Conservation (phyloP, 2,329 filamentous ascomycete species). For the Cryphonectria naterciae region DNA sequence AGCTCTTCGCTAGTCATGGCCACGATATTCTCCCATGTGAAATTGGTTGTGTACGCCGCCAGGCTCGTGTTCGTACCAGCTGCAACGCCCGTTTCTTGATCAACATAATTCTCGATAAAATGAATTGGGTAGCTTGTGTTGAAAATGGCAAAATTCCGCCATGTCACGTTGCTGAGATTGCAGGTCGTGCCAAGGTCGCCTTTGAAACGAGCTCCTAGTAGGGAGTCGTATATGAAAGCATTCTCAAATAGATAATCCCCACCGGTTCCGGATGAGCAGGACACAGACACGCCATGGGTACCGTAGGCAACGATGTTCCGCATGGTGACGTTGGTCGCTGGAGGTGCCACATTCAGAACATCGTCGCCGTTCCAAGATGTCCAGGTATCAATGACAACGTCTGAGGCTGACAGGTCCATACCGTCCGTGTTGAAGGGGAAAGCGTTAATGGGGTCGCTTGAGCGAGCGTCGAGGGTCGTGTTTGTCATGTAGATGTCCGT, state of each 20-base stretch:
- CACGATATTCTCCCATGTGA: constrained; percentile 32
- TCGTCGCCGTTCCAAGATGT: constrained; percentile 33
- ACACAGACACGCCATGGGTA: constrained; percentile 32
- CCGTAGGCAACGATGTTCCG: constrained; percentile 32
- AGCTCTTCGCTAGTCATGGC: constrained; percentile 25
- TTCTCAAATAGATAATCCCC: constrained; percentile 33
- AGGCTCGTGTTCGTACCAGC: constrained; percentile 26
- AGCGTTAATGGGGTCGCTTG: constrained; percentile 22
- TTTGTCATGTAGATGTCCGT: constrained; percentile 32
- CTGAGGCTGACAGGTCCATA: constrained; percentile 31
- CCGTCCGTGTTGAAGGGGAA: constrained; percentile 35
- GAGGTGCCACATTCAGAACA: constrained; percentile 32
- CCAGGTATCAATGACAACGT: constrained; percentile 33
- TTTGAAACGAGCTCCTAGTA: constrained; percentile 33
- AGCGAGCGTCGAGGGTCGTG: constrained; percentile 31
- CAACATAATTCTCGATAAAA: constrained; percentile 34
- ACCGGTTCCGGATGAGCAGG: constrained; percentile 31
- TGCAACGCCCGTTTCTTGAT: constrained; percentile 30
- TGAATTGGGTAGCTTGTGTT: constrained; percentile 34
- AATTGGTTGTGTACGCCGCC: constrained; percentile 31
- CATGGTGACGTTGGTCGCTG: constrained; percentile 32
- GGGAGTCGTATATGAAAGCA: constrained; percentile 30
- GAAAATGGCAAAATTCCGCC: constrained; percentile 32
- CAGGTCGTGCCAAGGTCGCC: constrained; percentile 33
- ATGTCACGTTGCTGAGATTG: constrained; percentile 32